phyloP scores from a whole-genome alignment of 768 basidiomycete species.

The Trametopsis cervina region DNA sequence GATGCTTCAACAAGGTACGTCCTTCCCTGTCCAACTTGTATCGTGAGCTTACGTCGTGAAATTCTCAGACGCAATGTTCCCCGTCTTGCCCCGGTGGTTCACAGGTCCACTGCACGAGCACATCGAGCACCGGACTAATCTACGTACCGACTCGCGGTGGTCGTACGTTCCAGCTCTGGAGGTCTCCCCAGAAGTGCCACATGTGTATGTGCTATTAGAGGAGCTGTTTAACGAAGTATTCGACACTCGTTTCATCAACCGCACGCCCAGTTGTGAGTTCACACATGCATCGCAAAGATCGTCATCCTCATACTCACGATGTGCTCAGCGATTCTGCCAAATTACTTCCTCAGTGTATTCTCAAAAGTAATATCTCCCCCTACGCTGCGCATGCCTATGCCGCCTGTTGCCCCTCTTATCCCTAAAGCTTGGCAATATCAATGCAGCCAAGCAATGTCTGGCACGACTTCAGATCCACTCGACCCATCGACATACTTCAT shows the following conservation, averaged over 20 bases:
- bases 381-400: conserved; percentile 57
- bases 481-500: conserved; percentile 2
- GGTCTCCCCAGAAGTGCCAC: conserved; percentile 30
- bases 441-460: neutral
- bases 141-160: conserved; percentile 40
- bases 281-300: neutral
- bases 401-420: conserved; percentile 46
- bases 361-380: conserved; percentile 54
- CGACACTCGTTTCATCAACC: conserved; percentile 62
- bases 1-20: conserved; percentile 65
- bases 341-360: conserved; percentile 63
- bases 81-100: conserved; percentile 65
- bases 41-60: too few relatives aligned
- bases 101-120: conserved; percentile 53
- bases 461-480: conserved; percentile 4
- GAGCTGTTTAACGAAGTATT: conserved; percentile 61
- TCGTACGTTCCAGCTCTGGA: conserved; percentile 24
- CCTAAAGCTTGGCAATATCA: neutral
- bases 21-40: too few relatives aligned
- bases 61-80: conserved; percentile 62
- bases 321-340: conserved; percentile 52
- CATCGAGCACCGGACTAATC: conserved; percentile 20
- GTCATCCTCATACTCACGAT: conserved; percentile 1
- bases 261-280: conserved; percentile 52
- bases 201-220: conserved; percentile 66